Percentiles rank a stretch among this genome's conserved stretches.
phyloP scores from a whole-genome alignment of 805 yeast genomes.

The Lipomyces spencermartinsiae region DNA sequence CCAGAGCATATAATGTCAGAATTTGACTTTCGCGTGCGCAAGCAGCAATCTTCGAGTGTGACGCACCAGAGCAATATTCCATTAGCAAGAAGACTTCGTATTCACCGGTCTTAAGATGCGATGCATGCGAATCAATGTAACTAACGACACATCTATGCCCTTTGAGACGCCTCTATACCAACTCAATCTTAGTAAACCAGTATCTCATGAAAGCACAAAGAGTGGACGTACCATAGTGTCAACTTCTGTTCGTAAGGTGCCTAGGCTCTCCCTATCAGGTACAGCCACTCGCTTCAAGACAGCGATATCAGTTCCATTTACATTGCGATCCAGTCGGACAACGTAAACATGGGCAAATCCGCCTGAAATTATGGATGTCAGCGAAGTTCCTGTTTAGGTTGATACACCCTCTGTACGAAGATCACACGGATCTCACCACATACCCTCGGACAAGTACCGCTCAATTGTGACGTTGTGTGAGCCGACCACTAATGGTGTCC shows the following conservation, averaged over 20 bases:
- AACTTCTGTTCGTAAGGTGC: conserved; percentile 88
- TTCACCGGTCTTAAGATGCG: conserved; percentile 60
- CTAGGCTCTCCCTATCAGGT: conserved; percentile 84
- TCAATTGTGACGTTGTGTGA: conserved; percentile 73
- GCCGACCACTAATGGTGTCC: conserved; percentile 82
- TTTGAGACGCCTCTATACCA: conserved; percentile 63
- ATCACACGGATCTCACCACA: background rate
- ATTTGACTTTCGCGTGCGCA: background rate
- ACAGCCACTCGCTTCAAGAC: conserved; percentile 95
- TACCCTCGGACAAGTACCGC: conserved; percentile 79
- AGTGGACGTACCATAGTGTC: conserved; percentile 73
- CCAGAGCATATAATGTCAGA: background rate
- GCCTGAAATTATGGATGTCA: conserved; percentile 44
- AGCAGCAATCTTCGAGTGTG: background rate
- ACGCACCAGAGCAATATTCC: conserved; percentile 85
- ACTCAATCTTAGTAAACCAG: background rate
- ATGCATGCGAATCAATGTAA: conserved; percentile 94
- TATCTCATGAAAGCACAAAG: background rate
- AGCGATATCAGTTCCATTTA: conserved; percentile 60
- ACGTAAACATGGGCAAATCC: conserved; percentile 96
- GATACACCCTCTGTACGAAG: background rate
- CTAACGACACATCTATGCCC: conserved; percentile 83
- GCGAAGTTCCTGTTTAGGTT: background rate
- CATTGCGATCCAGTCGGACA: conserved; percentile 69
- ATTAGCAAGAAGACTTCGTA: conserved; percentile 90